A percentile compares a stretch with the other conserved stretches of the same genome.
phyloP scores from a whole-genome alignment of 768 basidiomycete species.

The Mycena polygramma region DNA sequence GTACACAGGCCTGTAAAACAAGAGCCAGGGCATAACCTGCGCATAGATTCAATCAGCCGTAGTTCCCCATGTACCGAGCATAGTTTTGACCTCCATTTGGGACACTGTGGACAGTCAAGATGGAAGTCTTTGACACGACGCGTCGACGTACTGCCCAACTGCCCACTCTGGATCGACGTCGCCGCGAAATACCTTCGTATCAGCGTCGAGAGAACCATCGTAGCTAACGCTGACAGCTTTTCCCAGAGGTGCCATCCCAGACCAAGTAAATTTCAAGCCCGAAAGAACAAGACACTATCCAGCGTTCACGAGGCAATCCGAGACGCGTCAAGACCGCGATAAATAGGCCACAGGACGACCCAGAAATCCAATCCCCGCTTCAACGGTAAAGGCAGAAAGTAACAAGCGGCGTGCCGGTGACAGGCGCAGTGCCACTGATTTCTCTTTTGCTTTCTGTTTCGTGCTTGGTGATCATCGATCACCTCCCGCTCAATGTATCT shows the following conservation, averaged over 20 bases:
- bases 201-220: constrained; percentile 13
- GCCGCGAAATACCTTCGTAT: constrained; percentile 49
- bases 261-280: neutral
- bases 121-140: neutral
- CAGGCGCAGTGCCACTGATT: neutral
- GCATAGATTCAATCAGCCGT: constrained; percentile 14
- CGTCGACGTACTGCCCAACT: constrained; percentile 56
- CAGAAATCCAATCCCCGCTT: no score
- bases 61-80: neutral
- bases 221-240: constrained; percentile 49
- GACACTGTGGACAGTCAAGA: constrained; percentile 51
- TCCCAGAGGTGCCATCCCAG: constrained; percentile 55
- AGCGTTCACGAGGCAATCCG: neutral
- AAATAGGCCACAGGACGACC: no score
- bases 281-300: neutral
- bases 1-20: constrained; percentile 66
- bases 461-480: neutral
- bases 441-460: neutral
- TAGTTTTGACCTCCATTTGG: constrained; percentile 63
- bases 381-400: neutral
- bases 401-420: neutral
- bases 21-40: constrained; percentile 72
- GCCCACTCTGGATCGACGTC: constrained; percentile 61
- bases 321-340: neutral
- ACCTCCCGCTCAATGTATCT: constrained; percentile 18